Base-by-base conservation (phyloP, 352 stramenopile species). In the Albugo laibachii region DNA sequence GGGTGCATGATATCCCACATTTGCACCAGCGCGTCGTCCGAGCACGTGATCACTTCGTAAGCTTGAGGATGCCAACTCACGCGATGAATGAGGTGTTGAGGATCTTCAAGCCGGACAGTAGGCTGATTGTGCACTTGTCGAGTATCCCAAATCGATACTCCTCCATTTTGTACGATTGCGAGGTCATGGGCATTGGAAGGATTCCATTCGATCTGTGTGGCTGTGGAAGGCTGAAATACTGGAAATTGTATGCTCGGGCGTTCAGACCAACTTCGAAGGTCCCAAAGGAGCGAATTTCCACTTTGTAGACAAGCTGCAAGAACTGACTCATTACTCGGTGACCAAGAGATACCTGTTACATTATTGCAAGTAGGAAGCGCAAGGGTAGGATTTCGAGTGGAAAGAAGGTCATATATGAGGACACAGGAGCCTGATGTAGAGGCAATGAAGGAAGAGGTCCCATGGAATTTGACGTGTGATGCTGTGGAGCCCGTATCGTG, bases 71-170 rank as follows among this genome's bases (percentile, higher is more conserved):
- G 75, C 78, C 78, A 91, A 52, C 87, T 75, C 5, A 91, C 53
- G 2, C 66, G 71, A 46, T 80, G 76, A 57, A 91, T 84, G 52
- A 80, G 82, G 39, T 91, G 77, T 69, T 84, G 81, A 49, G 86
- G 77, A 15, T 74, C 77, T 0, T 69, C 81, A 52, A 91, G 83
- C 21, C 69, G 53, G 36, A 64, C 68, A 12, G 61, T 66, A 0
- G 75, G 70, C 5, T 60, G 58, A 16, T 67, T 66, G 50, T 69
- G 62, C 49, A 67, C 68, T 0, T 59, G 57, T 21, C 77, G 66
- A 13, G 75, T 68, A 52, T 89, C 76, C 76, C 76, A 89, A 2
- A 89, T 58, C 19, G 71, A 60, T 35, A 87, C 75, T 41, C 86
- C 75, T 42, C 73, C 71, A 42, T 84, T 75, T 50, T 91, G 77